These are phyloP conservation scores for Trametes polyzona DNA, from an alignment of 1,284 basidiomycete genomes.

Conservation along the genomic window DNA sequence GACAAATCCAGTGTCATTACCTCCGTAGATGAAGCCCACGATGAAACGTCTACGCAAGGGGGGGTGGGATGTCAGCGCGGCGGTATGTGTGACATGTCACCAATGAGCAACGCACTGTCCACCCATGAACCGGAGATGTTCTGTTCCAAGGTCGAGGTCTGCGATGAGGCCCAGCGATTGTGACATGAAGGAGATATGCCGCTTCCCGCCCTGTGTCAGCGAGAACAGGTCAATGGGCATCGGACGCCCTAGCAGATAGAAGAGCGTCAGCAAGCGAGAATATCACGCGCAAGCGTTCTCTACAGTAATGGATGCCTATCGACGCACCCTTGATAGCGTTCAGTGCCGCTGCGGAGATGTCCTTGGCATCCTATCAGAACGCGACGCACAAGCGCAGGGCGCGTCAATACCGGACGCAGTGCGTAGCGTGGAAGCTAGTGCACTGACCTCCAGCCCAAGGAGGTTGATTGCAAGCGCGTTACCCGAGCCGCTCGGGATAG, in stretches of 20 bases:
- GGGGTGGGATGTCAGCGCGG: not conserved
- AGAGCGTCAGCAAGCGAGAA: too few species aligned
- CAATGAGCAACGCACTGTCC: constrained; percentile 54
- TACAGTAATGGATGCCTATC: too few species aligned
- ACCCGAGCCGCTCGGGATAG: constrained; percentile 88
- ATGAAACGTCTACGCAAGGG: constrained; percentile 66
- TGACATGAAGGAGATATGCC: constrained; percentile 88
- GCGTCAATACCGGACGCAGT: not conserved
- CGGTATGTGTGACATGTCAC: too few species aligned
- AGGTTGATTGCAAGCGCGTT: constrained; percentile 83
- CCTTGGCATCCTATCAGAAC: constrained; percentile 66
- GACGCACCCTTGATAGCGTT: constrained; percentile 85
- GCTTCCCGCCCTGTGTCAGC: constrained; percentile 67
- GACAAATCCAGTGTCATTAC: constrained; percentile 39
- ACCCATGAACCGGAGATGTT: constrained; percentile 93
- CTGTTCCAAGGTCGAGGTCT: constrained; percentile 88
- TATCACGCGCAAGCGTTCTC: too few species aligned
- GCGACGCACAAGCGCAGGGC: not conserved
- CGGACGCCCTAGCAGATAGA: constrained; percentile 68
- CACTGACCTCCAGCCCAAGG: constrained; percentile 62
- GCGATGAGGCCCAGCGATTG: constrained; percentile 91
- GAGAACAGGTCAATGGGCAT: constrained; percentile 87
- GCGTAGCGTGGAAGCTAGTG: not conserved
- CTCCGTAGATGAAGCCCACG: constrained; percentile 79
- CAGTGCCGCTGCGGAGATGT: constrained; percentile 75